Base-by-base conservation (phyloP, 2,329 filamentous ascomycete genomes). In the Tolypocladium guangdongense region DNA sequence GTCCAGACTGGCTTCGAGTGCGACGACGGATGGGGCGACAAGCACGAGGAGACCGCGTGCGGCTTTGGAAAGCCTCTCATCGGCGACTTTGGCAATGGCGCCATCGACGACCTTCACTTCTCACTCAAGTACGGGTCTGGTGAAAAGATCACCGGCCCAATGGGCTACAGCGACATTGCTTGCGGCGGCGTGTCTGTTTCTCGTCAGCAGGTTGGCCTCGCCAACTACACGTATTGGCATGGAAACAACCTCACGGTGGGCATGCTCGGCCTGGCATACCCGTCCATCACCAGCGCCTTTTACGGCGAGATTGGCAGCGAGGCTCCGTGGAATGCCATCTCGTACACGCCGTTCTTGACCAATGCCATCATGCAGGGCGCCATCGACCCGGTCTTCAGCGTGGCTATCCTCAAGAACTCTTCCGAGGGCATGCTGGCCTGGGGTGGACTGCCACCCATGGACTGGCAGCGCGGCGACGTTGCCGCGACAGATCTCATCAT, bases 211-310 rank as follows among this genome's bases (percentile, higher is more conserved):
- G 69, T 78, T 46, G 75, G 71, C 14, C 66, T 80, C 22, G 77
- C 74, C 46, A 77, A 73, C 59, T 66, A 64, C 54, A 77, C 76
- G 2, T 71, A 71, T 60, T 80, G 77, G 77, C 68, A 67, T 53
- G 77, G 77, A 47, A 73, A 78, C 63, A 78, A 78, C 61, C 59
- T 72, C 45, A 79, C 77, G 27, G 74, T 74, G 52, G 77, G 77
- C 7, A 66, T 80, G 46, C 63, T 80, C 22, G 77, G 77, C 0
- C 68, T 80, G 54, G 76, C 74, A 0, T 80, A 77, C 52, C 73
- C 75, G 2, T 69, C 74, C 41, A 63, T 80, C 33, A 78, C 76
- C 1, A 78, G 71, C 50, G 74, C 71, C 14, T 80, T 72, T 56
- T 66, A 68, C 32, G 75, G 74, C 22, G 61, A 65, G 1, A 59